Evolutionary conservation across 2,329 filamentous ascomycete genomes (phyloP).

Genomic region (Diaporthe caulivora): DNA sequence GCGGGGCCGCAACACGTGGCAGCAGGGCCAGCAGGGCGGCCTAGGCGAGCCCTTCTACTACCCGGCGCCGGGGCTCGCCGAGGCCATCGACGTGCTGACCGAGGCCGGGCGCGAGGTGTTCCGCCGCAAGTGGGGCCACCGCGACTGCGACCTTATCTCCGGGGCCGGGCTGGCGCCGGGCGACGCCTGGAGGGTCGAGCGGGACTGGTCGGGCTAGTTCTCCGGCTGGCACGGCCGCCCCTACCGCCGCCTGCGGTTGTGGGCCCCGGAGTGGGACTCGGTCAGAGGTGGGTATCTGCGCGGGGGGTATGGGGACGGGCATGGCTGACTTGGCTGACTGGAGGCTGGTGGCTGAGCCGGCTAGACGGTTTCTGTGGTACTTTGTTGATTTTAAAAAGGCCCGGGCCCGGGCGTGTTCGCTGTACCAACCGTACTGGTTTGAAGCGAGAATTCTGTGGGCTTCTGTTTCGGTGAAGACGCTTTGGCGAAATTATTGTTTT

Average conservation of each 20-base stretch:
- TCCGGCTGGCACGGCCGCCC: neutral
- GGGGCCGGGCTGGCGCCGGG: slow-evolving; percentile 46
- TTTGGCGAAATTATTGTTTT: too few species aligned
- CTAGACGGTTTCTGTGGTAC: too few species aligned
- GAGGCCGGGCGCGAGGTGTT: slow-evolving; percentile 58
- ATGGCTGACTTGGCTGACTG: neutral
- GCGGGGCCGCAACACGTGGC: slow-evolving; percentile 64
- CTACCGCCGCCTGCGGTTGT: too few species aligned
- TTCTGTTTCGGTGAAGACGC: too few species aligned
- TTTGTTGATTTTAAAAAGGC: too few species aligned
- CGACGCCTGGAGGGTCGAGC: slow-evolving; percentile 53
- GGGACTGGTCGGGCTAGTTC: slow-evolving; percentile 48
- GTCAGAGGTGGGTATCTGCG: neutral
- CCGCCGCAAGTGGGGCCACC: slow-evolving; percentile 57
- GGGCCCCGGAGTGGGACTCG: neutral
- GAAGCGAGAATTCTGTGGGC: too few species aligned
- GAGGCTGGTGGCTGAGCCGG: neutral
- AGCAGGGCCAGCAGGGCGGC: slow-evolving; percentile 63
- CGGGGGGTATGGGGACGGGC: neutral
- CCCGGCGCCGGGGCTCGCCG: slow-evolving; percentile 57
- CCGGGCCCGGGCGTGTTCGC: too few species aligned
- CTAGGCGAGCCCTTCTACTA: slow-evolving; percentile 66
- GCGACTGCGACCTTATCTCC: slow-evolving; percentile 50
- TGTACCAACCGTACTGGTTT: too few species aligned
- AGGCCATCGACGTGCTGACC: slow-evolving; percentile 58